Evolutionary conservation across 768 basidiomycete species (phyloP).

Genomic region (Auriscalpium microsporum): DNA sequence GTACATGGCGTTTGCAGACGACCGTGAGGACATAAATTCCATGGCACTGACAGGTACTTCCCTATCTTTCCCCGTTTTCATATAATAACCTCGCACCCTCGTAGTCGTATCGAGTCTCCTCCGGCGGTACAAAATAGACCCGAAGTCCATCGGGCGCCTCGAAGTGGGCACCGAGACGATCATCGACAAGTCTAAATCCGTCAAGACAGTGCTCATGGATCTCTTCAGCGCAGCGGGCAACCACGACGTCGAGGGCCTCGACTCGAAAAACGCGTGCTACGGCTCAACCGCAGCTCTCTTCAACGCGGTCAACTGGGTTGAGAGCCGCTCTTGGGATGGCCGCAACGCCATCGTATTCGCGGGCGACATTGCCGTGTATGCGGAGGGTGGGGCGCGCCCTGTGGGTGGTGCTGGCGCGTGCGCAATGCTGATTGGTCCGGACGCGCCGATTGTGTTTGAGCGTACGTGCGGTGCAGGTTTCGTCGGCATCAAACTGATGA

Average conservation of each 20-base stretch:
- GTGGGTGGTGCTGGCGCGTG: slow-evolving; percentile 94
- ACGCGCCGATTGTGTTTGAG: slow-evolving; percentile 89
- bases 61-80: neutral
- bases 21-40: slow-evolving; percentile 98
- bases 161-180: slow-evolving; percentile 98
- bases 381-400: slow-evolving; percentile 87
- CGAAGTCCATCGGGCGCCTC: slow-evolving; percentile 89
- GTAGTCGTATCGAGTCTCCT: slow-evolving; percentile 81
- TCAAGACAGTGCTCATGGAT: slow-evolving; percentile 97
- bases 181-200: slow-evolving; percentile 98
- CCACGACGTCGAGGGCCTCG: slow-evolving; percentile 95
- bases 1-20: slow-evolving; percentile 97
- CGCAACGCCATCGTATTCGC: slow-evolving; percentile 93
- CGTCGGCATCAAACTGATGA: neutral
- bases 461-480: slow-evolving; percentile 46
- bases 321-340: slow-evolving; percentile 92
- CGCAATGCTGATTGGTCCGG: slow-evolving; percentile 90
- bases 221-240: slow-evolving; percentile 88
- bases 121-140: slow-evolving; percentile 91
- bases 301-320: slow-evolving; percentile 97
- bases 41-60: slow-evolving; percentile 85
- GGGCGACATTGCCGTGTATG: slow-evolving; percentile 96
- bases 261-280: slow-evolving; percentile 98
- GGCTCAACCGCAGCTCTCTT: slow-evolving; percentile 96
- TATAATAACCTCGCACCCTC: neutral